Evolutionary conservation across 2,329 filamentous ascomycete genomes (phyloP).

Genomic region (Aspergillus pseudonomiae): DNA sequence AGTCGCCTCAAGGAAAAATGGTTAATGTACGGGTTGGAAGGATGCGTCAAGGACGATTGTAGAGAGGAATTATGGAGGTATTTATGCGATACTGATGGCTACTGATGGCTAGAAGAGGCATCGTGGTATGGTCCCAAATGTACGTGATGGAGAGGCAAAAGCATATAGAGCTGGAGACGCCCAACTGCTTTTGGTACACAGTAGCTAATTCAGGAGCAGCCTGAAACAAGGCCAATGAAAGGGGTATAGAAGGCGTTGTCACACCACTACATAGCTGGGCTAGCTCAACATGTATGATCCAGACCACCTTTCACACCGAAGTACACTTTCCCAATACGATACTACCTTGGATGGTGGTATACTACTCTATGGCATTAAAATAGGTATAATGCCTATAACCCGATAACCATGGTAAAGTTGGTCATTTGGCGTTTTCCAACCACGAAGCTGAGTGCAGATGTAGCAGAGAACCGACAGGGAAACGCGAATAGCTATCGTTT

Average conservation of each 20-base stretch:
- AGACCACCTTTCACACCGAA: no score
- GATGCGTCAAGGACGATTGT: not conserved
- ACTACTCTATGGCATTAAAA: no score
- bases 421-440: not conserved
- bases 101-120: not conserved
- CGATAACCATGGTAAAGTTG: not conserved
- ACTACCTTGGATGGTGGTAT: not conserved
- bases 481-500: fast-evolving
- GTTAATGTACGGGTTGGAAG: not conserved
- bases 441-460: no score
- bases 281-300: not conserved
- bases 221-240: not conserved
- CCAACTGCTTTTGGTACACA: not conserved
- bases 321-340: no score
- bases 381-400: not conserved
- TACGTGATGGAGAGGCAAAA: not conserved
- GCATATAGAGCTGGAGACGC: not conserved
- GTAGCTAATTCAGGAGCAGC: not conserved
- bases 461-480: not conserved
- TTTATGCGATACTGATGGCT: not conserved
- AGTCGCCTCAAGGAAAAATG: not conserved
- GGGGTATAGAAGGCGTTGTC: not conserved
- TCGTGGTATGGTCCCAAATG: not conserved
- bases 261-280: not conserved
- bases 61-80: not conserved